Evolutionary conservation across 1,284 basidiomycete genomes (phyloP).

Genomic region (Ustilago vetiveriae): DNA sequence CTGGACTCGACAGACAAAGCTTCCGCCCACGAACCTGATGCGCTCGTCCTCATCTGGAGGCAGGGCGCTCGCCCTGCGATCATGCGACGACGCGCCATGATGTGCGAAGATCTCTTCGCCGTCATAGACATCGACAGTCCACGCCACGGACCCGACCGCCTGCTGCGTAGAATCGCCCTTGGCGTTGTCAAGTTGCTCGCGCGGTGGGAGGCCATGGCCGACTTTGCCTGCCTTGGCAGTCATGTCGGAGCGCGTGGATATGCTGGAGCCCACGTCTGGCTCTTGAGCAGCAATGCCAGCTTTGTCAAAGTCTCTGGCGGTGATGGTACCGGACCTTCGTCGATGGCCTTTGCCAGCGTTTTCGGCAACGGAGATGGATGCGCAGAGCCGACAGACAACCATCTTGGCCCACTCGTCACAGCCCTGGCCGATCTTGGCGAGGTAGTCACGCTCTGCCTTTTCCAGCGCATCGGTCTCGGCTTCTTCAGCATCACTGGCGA

Average conservation of each 20-base stretch:
- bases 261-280: conserved; percentile 14
- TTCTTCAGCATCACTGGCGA: conserved; percentile 42
- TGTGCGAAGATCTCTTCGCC: conserved; percentile 47
- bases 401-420: conserved; percentile 56
- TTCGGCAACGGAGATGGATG: conserved; percentile 17
- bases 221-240: conserved; percentile 34
- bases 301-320: conserved; percentile 24
- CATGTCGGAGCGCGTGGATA: conserved; percentile 47
- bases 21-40: conserved; percentile 50
- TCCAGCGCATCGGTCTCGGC: conserved; percentile 53
- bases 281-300: conserved; percentile 4
- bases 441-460: conserved; percentile 44
- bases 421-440: conserved; percentile 35
- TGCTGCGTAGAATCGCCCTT: not conserved
- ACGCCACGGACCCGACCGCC: conserved; percentile 16
- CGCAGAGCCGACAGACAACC: conserved; percentile 45
- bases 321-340: conserved; percentile 37
- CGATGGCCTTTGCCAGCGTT: conserved; percentile 1
- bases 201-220: conserved; percentile 3
- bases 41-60: conserved; percentile 30
- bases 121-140: conserved; percentile 45
- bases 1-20: conserved; percentile 43
- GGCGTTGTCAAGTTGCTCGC: not conserved
- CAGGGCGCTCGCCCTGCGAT: conserved; percentile 25
- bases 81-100: conserved; percentile 11